Evolutionary conservation across 106 monocot species (phyloP), one percentile per base, ranked within the genome.

Genomic region (Dendrobium huoshanense): DNA sequence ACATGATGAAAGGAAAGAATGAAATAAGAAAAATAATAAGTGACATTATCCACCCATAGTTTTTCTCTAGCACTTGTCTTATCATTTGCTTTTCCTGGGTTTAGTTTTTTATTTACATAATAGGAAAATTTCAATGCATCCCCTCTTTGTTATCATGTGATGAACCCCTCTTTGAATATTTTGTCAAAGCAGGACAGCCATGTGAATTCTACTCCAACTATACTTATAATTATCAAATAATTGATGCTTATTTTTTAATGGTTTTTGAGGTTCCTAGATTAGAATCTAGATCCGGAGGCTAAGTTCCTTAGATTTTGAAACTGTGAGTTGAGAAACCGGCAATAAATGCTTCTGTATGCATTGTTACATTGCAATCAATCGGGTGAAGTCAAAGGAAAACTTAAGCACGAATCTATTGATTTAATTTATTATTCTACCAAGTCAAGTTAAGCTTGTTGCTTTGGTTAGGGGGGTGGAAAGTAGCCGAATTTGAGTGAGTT

Each of bases 231-330:
- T 51, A 15, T 51, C 51, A 51, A 15, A 51, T 51, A 13, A 51
- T 51, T 51, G 15, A 13, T 37, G 37, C 37, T 37, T 37, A 37
- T 37, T 27, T 37, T 70, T 70, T 70, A 13, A 31, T 51, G 13
- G 13, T 51, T 51, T 70, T 37, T 33, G 3, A 2, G 9, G 70
- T 11, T 9, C 13, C 13, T 37, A 70, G n/a, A 13, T 70, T 15
- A 70, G 27, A 70, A 70, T 61, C 61, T 61, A n/a, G n/a, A 61
- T 61, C 61, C 61, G 61, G 22, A 22, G 61, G 61, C 7, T 22
- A n/a, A 61, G 61, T 61, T 61, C 61, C 61, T 61, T 61, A 61
- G 61, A 61, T 61, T 61, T 70, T 70, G 70, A 70, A 37, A 33
- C 33, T 7, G 13, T 27, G 37, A 31, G 33, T 27, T 9, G 13